Percentiles rank a stretch among this genome's conserved stretches.
These are phyloP conservation scores for Saturnispora diversa DNA, from an alignment of 805 yeast species.

Conservation along the genomic window DNA sequence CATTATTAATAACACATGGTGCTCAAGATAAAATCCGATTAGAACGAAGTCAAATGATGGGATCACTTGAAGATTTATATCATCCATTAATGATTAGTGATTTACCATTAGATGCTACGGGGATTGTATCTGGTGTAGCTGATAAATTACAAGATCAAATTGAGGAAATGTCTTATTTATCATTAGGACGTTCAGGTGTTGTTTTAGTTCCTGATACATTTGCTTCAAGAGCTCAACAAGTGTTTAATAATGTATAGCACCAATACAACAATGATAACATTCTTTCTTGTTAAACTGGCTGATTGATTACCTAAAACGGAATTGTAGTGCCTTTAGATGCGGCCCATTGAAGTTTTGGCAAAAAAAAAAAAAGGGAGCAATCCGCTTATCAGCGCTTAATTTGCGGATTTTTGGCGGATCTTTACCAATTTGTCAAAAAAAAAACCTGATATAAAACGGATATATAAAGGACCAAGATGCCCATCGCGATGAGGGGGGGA, in stretches of 20 bases:
- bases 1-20: constrained; percentile 38
- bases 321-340: too few species aligned
- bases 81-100: constrained; percentile 45
- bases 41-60: constrained; percentile 37
- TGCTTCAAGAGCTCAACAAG: constrained; percentile 8
- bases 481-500: background rate
- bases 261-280: background rate
- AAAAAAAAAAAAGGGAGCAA: too few species aligned
- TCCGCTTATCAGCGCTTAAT: constrained; percentile 2
- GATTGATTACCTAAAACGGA: too few species aligned
- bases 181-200: constrained; percentile 53
- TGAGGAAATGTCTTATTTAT: constrained; percentile 49
- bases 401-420: constrained; percentile 2
- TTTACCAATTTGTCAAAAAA: background rate
- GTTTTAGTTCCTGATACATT: constrained; percentile 49
- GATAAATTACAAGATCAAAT: constrained; percentile 32
- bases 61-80: constrained; percentile 48
- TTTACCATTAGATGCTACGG: constrained; percentile 53
- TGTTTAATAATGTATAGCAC: background rate
- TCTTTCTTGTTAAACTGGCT: background rate
- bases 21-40: constrained; percentile 34
- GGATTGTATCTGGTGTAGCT: constrained; percentile 62
- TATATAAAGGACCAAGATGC: background rate
- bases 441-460: too few species aligned
- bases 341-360: too few species aligned